Evolutionary conservation across 2,329 filamentous ascomycete species (phyloP), one percentile per base, ranked within the genome.

Genomic region (Fusarium cyanostomum): DNA sequence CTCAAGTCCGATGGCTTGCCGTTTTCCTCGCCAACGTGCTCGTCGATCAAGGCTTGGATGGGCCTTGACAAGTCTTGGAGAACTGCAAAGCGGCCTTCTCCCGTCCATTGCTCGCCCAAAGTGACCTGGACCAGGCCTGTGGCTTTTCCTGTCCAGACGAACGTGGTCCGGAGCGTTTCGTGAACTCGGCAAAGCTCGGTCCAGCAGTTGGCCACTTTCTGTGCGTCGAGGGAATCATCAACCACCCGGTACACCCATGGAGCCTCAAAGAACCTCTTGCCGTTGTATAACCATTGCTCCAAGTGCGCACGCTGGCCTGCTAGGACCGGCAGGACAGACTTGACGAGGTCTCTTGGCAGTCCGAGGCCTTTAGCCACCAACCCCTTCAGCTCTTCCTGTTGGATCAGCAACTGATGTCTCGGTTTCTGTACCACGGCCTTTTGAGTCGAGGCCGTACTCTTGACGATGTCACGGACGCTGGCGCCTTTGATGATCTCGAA

Each of bases 401-500:
- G 21, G 3, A 3, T 9, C 2, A 27, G 10, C 7, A 18, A 11
- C 11, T 21, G 33, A 2, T 9, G 33, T 27, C 6, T 12, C 33
- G 15, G 11, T 8, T 37, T n/a, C 13, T 38, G 24, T 15, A 13
- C 15, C 8, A 30, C 11, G 4, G 4, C 11, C 15, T 38, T 38
- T n/a, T n/a, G 45, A 1, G 45, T 24, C 4, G 16, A 38, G 9
- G 9, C 10, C 5, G 13, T 4, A 9, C 7, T 21, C 16, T 12
- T 37, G 2, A 42, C n/a, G 5, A 63, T 51, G 4, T 63, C 49
- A 1, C 15, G 11, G 10, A 56, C 24, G 10, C 31, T 64, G 0
- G 44, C 35, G 0, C 60, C 60, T 4, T 54, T 62, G 42, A 62
- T 63, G n/a, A 62, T 59, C 13, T 63, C 53, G 7, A 62, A 45